Base-by-base conservation (phyloP, 2,329 filamentous ascomycete species). In the Fonsecaea erecta region DNA sequence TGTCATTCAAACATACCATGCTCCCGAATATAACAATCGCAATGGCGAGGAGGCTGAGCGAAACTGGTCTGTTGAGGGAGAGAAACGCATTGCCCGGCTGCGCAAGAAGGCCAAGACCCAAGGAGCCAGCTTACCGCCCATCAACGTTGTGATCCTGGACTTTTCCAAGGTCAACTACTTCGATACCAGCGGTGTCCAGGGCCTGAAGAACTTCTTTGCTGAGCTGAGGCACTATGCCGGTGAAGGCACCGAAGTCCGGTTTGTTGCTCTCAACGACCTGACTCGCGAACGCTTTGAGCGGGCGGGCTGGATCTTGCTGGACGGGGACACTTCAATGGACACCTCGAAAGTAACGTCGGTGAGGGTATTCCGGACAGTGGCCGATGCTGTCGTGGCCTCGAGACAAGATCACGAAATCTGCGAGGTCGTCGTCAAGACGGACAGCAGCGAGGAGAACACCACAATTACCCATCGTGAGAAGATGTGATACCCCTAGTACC, bases 11-110 rank as follows among this genome's bases (percentile, higher is more conserved):
- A 83, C 80, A 0, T 77, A 78, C 65, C 79, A 82, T 66, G 75
- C 79, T 0, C 76, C 78, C 0, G 71, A 76, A 2, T 78, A 80
- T 64, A 75, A 77, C 53, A 74, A 77, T 5, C 73, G 75, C 0
- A 73, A 76, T 32, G 75, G 75, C 18, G 70, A 71, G 1, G 75
- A 77, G 48, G 73, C 73, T 0, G 79, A 82, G 28, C 78, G 84
- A 2, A 84, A 79, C 64, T 87, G 85, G 85, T 85, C 83, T 30
- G 83, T 85, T 0, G 80, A 81, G 0, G 80, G 79, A 1, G 79
- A 82, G 70, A 80, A 81, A 34, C 79, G 81, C 11, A 77, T 86
- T 0, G 74, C 74, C 0, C 78, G 78, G 18, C 77, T 86, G 0
- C 80, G 85, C 2, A 77, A 75, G 28, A 74, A 75, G 64, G 74